Conservation (phyloP, 2,329 filamentous ascomycete genomes). For the Colletotrichum graminicola region DNA sequence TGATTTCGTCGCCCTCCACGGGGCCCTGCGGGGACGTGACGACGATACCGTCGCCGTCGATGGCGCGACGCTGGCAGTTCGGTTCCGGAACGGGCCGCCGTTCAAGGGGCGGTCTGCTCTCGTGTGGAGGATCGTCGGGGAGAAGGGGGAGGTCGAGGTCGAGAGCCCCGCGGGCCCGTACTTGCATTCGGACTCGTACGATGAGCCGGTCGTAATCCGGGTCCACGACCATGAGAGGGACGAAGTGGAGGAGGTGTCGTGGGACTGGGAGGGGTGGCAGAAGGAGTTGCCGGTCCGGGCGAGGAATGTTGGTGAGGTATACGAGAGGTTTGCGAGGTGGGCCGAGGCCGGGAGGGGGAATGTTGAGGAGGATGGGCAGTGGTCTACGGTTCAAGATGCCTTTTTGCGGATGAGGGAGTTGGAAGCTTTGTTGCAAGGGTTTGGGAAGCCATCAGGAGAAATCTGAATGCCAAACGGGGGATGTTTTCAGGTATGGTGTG, state of each 20-base stretch:
- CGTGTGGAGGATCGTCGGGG: slow-evolving; percentile 65
- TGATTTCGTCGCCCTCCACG: slow-evolving; percentile 51
- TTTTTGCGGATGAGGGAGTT: slow-evolving; percentile 62
- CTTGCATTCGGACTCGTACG: slow-evolving; percentile 49
- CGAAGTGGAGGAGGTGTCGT: slow-evolving; percentile 56
- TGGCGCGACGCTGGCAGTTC: slow-evolving; percentile 57
- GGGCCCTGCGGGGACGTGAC: slow-evolving; percentile 49
- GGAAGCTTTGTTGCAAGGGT: slow-evolving; percentile 48
- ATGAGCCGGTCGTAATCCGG: slow-evolving; percentile 58
- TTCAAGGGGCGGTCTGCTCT: slow-evolving; percentile 61
- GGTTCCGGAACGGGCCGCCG: slow-evolving; percentile 61
- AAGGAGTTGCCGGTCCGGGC: slow-evolving; percentile 58
- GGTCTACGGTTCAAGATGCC: slow-evolving; percentile 57
- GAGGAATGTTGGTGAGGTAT: slow-evolving; percentile 65
- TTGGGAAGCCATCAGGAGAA: neutral
- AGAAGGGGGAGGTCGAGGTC: slow-evolving; percentile 60
- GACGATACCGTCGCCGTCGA: slow-evolving; percentile 39
- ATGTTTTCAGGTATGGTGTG: no score
- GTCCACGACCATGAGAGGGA: slow-evolving; percentile 63
- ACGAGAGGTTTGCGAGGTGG: slow-evolving; percentile 64
- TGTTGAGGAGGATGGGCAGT: slow-evolving; percentile 45
- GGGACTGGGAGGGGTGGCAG: slow-evolving; percentile 62
- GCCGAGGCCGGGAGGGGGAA: slow-evolving; percentile 37
- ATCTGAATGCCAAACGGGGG: neutral
- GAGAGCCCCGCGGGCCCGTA: slow-evolving; percentile 35